A percentile compares a stretch with the other conserved stretches of the same genome.
Evolutionary conservation across 176 grass and related monocot species (phyloP).

Genomic region (Musa schizocarpa): DNA sequence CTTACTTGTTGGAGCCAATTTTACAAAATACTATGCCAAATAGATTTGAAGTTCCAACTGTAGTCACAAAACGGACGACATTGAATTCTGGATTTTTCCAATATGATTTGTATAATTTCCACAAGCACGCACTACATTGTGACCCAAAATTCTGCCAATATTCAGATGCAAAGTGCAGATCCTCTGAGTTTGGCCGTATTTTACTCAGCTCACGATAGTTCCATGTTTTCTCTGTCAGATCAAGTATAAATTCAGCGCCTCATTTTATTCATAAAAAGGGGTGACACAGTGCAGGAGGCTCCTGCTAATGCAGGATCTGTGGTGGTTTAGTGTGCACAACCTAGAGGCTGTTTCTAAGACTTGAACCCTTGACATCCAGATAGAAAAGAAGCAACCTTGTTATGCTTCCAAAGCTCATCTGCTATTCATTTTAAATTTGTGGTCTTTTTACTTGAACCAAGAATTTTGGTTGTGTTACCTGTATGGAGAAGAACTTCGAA

Average conservation of each 20-base stretch:
- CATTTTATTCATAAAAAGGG: too few relatives aligned
- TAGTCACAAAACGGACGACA: slow-evolving; percentile 63
- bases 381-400: too few relatives aligned
- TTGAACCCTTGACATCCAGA: too few relatives aligned
- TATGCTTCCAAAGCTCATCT: too few relatives aligned
- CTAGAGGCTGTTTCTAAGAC: too few relatives aligned
- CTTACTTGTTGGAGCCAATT: slow-evolving; percentile 85
- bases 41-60: slow-evolving; percentile 57
- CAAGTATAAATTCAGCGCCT: not conserved
- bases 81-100: slow-evolving; percentile 96
- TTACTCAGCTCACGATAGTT: slow-evolving; percentile 45
- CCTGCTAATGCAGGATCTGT: too few relatives aligned
- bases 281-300: too few relatives aligned
- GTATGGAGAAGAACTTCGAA: slow-evolving; percentile 51
- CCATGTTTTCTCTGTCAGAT: slow-evolving; percentile 50
- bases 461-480: slow-evolving; percentile 27
- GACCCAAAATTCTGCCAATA: slow-evolving; percentile 50
- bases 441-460: too few relatives aligned
- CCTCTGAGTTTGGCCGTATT: slow-evolving; percentile 40
- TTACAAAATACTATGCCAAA: slow-evolving; percentile 78
- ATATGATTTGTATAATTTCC: slow-evolving; percentile 85
- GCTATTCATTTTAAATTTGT: too few relatives aligned
- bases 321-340: too few relatives aligned
- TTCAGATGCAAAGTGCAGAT: slow-evolving; percentile 53
- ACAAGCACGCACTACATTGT: slow-evolving; percentile 70